phyloP scores from a whole-genome alignment of 192 early-diverging fungal genomes.

The Coemansia sp. region DNA sequence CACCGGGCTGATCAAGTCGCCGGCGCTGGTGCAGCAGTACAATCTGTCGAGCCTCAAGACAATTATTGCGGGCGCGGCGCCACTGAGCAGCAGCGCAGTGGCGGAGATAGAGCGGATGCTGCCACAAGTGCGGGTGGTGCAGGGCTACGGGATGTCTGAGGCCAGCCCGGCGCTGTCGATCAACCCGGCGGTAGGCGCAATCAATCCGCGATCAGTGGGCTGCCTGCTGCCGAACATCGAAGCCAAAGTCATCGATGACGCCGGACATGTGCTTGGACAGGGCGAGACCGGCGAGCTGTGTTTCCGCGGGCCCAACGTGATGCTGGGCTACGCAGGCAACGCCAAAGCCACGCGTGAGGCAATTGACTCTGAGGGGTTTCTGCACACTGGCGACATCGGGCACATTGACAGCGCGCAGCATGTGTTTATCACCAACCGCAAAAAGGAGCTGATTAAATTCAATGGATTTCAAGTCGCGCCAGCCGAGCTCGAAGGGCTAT shows the following conservation, averaged over 20 bases:
- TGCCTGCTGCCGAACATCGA: conserved; percentile 67
- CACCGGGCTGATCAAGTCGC: conserved; percentile 65
- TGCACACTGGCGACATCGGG: conserved; percentile 84
- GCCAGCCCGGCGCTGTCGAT: neutral
- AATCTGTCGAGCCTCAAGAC: neutral
- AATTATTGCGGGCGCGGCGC: conserved; percentile 66
- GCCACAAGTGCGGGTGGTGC: conserved; percentile 41
- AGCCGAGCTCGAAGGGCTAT: conserved; percentile 77
- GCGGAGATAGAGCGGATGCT: neutral
- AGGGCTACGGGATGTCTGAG: conserved; percentile 68
- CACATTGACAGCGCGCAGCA: conserved; percentile 59
- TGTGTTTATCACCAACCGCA: conserved; percentile 65
- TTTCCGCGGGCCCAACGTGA: conserved; percentile 81
- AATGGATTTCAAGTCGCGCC: conserved; percentile 80
- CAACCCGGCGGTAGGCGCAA: neutral
- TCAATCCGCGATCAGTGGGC: conserved; percentile 56
- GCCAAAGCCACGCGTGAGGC: conserved; percentile 65
- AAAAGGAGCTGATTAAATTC: conserved; percentile 95
- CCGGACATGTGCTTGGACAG: conserved; percentile 15
- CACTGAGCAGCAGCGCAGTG: conserved; percentile 36
- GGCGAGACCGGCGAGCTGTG: conserved; percentile 79
- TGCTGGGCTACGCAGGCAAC: conserved; percentile 82
- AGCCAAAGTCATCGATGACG: conserved; percentile 68
- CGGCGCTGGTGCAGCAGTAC: conserved; percentile 54
- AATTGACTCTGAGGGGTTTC: conserved; percentile 66